Percentiles rank a stretch among this genome's conserved stretches.
Conservation (phyloP, 2,329 filamentous ascomycete genomes). For the Sporothrix variecibatus region DNA sequence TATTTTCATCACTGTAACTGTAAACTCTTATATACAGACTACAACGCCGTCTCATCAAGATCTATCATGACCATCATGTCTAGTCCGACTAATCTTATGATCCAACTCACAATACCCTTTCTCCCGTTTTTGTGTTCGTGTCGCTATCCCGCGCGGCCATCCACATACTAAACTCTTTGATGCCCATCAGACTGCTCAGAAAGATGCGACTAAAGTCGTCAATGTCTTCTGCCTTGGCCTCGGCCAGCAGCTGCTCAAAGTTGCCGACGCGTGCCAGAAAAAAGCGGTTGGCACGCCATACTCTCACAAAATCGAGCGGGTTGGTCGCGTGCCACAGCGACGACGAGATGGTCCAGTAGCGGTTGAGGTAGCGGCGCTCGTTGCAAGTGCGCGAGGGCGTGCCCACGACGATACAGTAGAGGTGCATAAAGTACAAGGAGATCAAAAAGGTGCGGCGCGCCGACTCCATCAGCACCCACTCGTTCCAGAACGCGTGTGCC, state of each 20-base stretch:
- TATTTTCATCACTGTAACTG: no score
- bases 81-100: no score
- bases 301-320: constrained; percentile 42
- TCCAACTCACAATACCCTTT: background rate
- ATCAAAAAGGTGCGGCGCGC: constrained; percentile 54
- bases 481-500: constrained; percentile 50
- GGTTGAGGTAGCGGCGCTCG: constrained; percentile 37
- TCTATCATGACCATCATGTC: no score
- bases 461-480: constrained; percentile 57
- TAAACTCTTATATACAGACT: background rate
- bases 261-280: constrained; percentile 39
- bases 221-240: constrained; percentile 30
- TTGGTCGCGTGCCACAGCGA: constrained; percentile 43
- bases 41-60: no score
- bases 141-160: constrained; percentile 17
- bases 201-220: constrained; percentile 34
- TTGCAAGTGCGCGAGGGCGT: constrained; percentile 35
- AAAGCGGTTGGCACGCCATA: constrained; percentile 41
- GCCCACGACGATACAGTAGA: constrained; percentile 41
- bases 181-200: constrained; percentile 31
- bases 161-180: constrained; percentile 33
- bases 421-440: constrained; percentile 48
- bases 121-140: background rate
- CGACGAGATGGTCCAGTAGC: constrained; percentile 45
- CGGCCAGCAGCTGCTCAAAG: constrained; percentile 25